A percentile compares a stretch with the other conserved stretches of the same genome.
Conservation (phyloP, 2,329 filamentous ascomycete genomes). For the Volutella citrinella region DNA sequence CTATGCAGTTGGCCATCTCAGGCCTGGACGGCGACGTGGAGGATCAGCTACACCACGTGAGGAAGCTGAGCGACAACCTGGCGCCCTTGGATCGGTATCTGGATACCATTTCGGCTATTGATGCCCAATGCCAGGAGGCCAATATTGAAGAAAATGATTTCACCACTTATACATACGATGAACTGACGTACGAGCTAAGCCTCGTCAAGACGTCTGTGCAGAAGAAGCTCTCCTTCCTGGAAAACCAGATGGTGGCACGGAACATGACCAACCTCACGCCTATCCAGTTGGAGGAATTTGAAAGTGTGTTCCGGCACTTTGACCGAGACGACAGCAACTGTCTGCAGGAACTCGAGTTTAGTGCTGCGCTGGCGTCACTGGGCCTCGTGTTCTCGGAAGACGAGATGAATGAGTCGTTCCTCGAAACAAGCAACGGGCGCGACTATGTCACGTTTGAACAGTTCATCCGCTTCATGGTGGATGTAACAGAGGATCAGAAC, state of each 20-base stretch:
- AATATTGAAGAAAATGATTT: slow-evolving; percentile 99
- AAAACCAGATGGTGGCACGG: slow-evolving; percentile 97
- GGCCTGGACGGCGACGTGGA: slow-evolving; percentile 97
- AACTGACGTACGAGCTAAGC: slow-evolving; percentile 88
- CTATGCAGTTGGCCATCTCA: slow-evolving; percentile 89
- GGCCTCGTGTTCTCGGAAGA: slow-evolving; percentile 95
- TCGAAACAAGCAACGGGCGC: slow-evolving; percentile 75
- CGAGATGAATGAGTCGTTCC: slow-evolving; percentile 96
- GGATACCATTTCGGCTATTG: slow-evolving; percentile 79
- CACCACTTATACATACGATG: slow-evolving; percentile 98
- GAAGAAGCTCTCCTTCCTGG: slow-evolving; percentile 94
- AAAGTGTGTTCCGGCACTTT: slow-evolving; percentile 97
- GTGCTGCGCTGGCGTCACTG: slow-evolving; percentile 88
- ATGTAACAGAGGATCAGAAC: slow-evolving; percentile 98
- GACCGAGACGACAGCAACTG: slow-evolving; percentile 90
- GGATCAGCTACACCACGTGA: slow-evolving; percentile 86
- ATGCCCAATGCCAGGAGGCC: slow-evolving; percentile 87
- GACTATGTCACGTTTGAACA: slow-evolving; percentile 94
- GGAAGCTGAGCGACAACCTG: slow-evolving; percentile 79
- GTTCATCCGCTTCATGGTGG: slow-evolving; percentile 99
- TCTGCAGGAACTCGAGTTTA: slow-evolving; percentile 91
- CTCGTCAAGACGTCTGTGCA: slow-evolving; percentile 89
- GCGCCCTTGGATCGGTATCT: slow-evolving; percentile 89
- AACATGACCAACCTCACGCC: slow-evolving; percentile 99
- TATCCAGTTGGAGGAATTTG: slow-evolving; percentile 97